Percentiles rank a stretch among this genome's conserved stretches.
Conservation (phyloP, 2,329 filamentous ascomycete genomes). For the Fusarium sp. region DNA sequence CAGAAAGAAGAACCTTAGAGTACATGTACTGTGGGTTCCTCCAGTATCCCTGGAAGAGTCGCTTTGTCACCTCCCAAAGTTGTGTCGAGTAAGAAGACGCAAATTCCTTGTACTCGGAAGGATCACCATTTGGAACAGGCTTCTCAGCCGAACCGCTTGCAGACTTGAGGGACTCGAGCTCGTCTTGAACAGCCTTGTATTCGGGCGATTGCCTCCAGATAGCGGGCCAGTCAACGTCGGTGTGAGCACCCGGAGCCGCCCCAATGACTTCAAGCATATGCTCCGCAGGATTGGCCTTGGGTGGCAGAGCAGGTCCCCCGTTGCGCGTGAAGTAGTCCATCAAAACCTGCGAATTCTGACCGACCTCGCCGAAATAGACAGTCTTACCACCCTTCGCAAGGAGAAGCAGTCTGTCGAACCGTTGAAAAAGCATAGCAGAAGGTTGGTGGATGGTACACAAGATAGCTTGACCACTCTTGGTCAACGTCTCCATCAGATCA, state of each 20-base stretch:
- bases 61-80: conserved; percentile 51
- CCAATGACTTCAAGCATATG: conserved; percentile 68
- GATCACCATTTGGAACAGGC: not conserved
- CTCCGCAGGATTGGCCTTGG: conserved; percentile 73
- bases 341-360: conserved; percentile 64
- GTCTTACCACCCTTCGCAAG: conserved; percentile 54
- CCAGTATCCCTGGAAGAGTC: conserved; percentile 51
- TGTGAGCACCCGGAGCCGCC: conserved; percentile 61
- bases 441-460: conserved; percentile 44
- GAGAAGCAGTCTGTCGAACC: conserved; percentile 28
- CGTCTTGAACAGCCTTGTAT: conserved; percentile 47
- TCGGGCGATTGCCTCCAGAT: conserved; percentile 53
- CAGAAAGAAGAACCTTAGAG: conserved; percentile 54
- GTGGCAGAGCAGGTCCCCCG: conserved; percentile 64
- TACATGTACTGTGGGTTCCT: conserved; percentile 70
- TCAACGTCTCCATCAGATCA: conserved; percentile 68
- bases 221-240: conserved; percentile 53
- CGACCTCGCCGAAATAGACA: conserved; percentile 76
- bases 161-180: conserved; percentile 46
- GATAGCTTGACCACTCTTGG: conserved; percentile 60
- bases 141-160: not conserved
- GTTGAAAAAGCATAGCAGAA: conserved; percentile 59
- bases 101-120: conserved; percentile 44
- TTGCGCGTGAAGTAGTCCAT: conserved; percentile 71
- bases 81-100: conserved; percentile 48